These are phyloP conservation scores for Psilocybe cubensis DNA, from an alignment of 768 basidiomycete genomes.

Conservation along the genomic window DNA sequence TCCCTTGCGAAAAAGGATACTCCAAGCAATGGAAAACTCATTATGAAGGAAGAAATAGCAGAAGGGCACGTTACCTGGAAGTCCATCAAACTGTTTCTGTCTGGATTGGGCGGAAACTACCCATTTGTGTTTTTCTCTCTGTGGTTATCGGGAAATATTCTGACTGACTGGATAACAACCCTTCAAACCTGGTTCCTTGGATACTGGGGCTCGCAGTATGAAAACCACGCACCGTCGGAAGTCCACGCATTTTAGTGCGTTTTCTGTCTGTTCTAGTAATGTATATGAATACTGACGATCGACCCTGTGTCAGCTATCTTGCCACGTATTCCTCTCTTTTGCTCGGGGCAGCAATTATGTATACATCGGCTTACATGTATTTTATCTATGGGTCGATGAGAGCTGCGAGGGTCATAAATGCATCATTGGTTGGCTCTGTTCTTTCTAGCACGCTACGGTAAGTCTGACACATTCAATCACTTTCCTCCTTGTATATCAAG, in stretches of 20 bases:
- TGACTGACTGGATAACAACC: constrained; percentile 28
- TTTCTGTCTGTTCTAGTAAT: neutral
- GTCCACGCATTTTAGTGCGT: constrained; percentile 40
- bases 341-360: constrained; percentile 23
- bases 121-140: constrained; percentile 36
- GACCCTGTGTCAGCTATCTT: constrained; percentile 46
- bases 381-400: constrained; percentile 54
- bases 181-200: constrained; percentile 49
- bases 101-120: constrained; percentile 39
- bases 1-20: constrained; percentile 25
- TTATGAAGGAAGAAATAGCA: constrained; percentile 64
- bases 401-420: constrained; percentile 59
- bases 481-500: no score
- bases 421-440: constrained; percentile 51
- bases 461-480: constrained; percentile 13
- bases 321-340: constrained; percentile 20
- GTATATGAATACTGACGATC: neutral
- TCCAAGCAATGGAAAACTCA: constrained; percentile 36
- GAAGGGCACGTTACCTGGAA: constrained; percentile 34
- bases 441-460: constrained; percentile 65
- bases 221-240: constrained; percentile 31
- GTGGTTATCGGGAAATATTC: constrained; percentile 29
- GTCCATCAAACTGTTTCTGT: constrained; percentile 40
- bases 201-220: constrained; percentile 50
- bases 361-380: constrained; percentile 35